Conservation (phyloP, 441 rosid species). For the California macrophylla region DNA sequence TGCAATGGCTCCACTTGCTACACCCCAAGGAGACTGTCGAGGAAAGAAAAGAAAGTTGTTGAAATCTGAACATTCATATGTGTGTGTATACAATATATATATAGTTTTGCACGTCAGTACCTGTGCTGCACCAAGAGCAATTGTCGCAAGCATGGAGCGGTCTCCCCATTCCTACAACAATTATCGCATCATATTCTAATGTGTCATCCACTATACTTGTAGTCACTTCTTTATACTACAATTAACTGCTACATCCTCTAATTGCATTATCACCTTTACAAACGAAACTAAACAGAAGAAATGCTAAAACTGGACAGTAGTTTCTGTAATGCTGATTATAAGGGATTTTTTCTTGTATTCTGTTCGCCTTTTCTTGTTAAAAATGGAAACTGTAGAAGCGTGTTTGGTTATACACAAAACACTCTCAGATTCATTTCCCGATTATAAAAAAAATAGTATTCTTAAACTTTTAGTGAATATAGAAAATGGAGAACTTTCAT, state of each 20-base stretch:
- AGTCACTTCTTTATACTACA: not conserved
- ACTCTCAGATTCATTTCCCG: not conserved
- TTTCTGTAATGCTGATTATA: too few species aligned
- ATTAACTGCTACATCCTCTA: not conserved
- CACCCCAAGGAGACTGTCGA: constrained; percentile 87
- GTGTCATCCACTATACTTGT: too few species aligned
- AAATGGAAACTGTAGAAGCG: not conserved
- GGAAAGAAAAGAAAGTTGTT: not conserved
- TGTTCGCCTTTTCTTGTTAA: not conserved
- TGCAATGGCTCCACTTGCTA: constrained; percentile 86
- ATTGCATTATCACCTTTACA: too few species aligned
- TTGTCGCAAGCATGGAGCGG: constrained; percentile 97
- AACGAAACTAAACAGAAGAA: too few species aligned
- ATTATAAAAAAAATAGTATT: not conserved
- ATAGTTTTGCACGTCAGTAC: constrained; percentile 20
- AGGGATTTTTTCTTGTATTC: not conserved
- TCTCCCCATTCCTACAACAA: constrained; percentile 93
- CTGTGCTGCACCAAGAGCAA: constrained; percentile 97
- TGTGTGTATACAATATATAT: not conserved
- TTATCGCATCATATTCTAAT: constrained; percentile 2
- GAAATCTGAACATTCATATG: not conserved
- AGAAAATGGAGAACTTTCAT: not conserved
- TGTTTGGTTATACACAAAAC: not conserved
- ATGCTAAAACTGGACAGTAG: too few species aligned
- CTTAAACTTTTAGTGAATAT: not conserved